Conservation (phyloP, 2,329 filamentous ascomycete species). For the Fusarium anthophilum region DNA sequence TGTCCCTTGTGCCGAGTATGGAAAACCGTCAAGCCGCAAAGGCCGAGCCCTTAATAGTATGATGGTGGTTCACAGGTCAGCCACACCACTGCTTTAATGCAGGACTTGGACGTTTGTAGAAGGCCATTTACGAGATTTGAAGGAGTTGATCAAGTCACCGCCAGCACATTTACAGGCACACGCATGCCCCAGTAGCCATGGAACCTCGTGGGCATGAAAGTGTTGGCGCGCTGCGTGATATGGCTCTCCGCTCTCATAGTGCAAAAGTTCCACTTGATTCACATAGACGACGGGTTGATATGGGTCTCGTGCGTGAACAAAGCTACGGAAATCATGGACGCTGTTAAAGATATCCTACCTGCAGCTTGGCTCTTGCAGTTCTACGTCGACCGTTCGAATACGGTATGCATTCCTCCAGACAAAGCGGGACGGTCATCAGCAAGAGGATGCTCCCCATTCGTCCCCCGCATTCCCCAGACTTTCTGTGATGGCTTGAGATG, state of each 20-base stretch:
- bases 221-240: slow-evolving; percentile 13
- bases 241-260: slow-evolving; percentile 26
- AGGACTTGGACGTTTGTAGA: slow-evolving; percentile 31
- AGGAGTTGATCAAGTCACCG: slow-evolving; percentile 8
- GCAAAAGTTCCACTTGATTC: slow-evolving; percentile 36
- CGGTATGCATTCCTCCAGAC: not conserved
- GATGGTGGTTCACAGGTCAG: slow-evolving; percentile 17
- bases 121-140: slow-evolving; percentile 21
- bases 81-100: slow-evolving; percentile 26
- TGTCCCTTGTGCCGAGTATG: slow-evolving; percentile 8
- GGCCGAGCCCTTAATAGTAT: slow-evolving; percentile 9
- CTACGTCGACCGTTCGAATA: slow-evolving; percentile 25
- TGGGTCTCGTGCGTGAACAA: slow-evolving; percentile 25
- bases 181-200: slow-evolving; percentile 7
- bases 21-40: slow-evolving; percentile 10
- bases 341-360: slow-evolving; percentile 21
- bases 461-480: slow-evolving; percentile 37
- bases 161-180: not conserved
- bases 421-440: slow-evolving; percentile 13
- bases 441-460: slow-evolving; percentile 10
- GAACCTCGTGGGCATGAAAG: slow-evolving; percentile 3
- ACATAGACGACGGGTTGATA: slow-evolving; percentile 5
- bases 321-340: slow-evolving; percentile 3
- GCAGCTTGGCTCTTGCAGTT: not conserved
- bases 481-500: slow-evolving; percentile 12